Conservation (phyloP, 2,329 filamentous ascomycete species). For the Cryphonectria carpinicola region DNA sequence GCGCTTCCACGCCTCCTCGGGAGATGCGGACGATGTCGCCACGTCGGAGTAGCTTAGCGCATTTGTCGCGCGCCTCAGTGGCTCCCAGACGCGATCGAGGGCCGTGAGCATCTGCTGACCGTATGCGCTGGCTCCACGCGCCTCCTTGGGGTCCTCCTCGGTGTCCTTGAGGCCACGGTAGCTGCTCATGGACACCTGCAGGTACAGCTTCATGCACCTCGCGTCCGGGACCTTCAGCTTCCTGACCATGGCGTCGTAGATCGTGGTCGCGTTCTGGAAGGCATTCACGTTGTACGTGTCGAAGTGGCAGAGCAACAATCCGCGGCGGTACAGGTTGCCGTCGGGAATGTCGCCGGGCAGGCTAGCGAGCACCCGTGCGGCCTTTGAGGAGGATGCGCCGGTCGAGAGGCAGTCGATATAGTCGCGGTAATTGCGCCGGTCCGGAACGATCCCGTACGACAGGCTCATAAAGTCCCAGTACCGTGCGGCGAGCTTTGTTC, state of each 20-base stretch:
- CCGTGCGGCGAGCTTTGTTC: constrained; percentile 63
- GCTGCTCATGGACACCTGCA: constrained; percentile 57
- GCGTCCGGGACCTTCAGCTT: constrained; percentile 52
- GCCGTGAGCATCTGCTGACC: constrained; percentile 56
- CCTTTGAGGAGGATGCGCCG: constrained; percentile 66
- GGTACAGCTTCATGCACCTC: constrained; percentile 56
- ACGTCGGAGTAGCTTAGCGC: constrained; percentile 41
- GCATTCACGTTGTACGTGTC: constrained; percentile 77
- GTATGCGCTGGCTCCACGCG: constrained; percentile 46
- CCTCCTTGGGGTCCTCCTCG: constrained; percentile 35
- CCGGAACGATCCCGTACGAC: constrained; percentile 67
- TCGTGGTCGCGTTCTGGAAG: constrained; percentile 64
- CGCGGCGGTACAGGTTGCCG: constrained; percentile 67
- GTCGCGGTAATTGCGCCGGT: constrained; percentile 69
- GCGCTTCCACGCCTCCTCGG: constrained; percentile 33
- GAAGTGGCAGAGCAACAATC: constrained; percentile 72
- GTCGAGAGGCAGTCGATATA: constrained; percentile 70
- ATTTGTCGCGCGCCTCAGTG: constrained; percentile 43
- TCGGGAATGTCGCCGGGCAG: constrained; percentile 53
- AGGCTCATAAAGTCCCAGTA: constrained; percentile 80
- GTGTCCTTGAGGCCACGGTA: constrained; percentile 44
- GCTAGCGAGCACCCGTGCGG: constrained; percentile 60
- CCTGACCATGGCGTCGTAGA: constrained; percentile 67
- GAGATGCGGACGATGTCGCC: constrained; percentile 29
- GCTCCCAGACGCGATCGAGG: constrained; percentile 55